Base-by-base conservation (phyloP, 2,329 filamentous ascomycete species). In the Herpomyces periplanetae region DNA sequence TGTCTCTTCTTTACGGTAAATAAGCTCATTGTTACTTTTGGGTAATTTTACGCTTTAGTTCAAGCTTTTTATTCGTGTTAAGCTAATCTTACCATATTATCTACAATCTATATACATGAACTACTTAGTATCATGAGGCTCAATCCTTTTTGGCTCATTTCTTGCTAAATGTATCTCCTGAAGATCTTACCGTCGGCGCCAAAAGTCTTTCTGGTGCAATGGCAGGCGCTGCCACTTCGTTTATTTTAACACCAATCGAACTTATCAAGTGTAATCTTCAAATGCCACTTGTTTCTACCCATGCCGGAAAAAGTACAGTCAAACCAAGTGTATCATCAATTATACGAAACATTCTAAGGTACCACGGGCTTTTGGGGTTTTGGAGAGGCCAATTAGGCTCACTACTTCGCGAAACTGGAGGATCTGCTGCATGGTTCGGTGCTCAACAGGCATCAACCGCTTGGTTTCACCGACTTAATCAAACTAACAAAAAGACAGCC, bases 231-330 rank as follows among this genome's bases (percentile, higher is more conserved):
- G 64, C 87, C 31, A 85, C 80, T 0, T 87, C 69, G 0, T 49
- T 88, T 18, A 56, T 87, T 13, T 53, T 96, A 25, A 96, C 80
- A 0, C 80, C 80, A 0, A 69, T 96, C 27, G 80, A 96, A 41
- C 53, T 96, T 20, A 65, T 96, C 34, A 96, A 96, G 42, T 96
- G 80, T 51, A 84, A 80, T 40, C 85, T 96, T 42, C 80, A 96
- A 37, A 73, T 75, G 1, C 68, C 51, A 8, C 21, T 41, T 3
- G 34, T 41, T 18, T 27, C 33, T 1, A 23, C 32, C 4, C 34
- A 41, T 1, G 33, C 37, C 41, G 10, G 44, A 43, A 10, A 35
- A 34, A 10, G 32, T 31, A 2, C 36, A 36, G 3, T 44, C 42
- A 40, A 49, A 3, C 48, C 64, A 3, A 51, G 52, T 1, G 61